Base-by-base conservation (phyloP, 106 monocot species). In the Phalaenopsis aphrodite region DNA sequence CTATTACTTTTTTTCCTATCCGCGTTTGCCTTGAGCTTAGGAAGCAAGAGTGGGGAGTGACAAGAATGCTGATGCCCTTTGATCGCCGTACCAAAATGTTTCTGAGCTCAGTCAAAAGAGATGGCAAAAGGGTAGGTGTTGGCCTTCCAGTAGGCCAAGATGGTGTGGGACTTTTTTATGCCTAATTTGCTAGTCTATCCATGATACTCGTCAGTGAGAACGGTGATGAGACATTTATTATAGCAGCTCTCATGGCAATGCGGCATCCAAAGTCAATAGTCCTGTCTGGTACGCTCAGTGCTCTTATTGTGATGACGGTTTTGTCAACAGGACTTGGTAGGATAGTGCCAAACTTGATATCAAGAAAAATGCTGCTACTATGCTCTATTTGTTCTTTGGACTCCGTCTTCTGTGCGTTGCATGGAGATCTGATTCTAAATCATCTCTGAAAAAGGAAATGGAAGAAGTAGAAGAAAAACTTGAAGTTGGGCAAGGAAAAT, bases 391-490 rank as follows among this genome's bases (percentile, higher is more conserved):
- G 64, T 98, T 98, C 78, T 98, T 98, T 89, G 97, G 97, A 72
- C 82, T 98, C 9, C 90, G 97, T 5, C 81, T 98, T 78, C 79
- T 98, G n/a, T 98, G 94, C 68, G 94, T 98, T 90, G 97, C 97
- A 55, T 98, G 94, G 94, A 92, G 84, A 56, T 90, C 97, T 81
- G 89, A 86, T 87, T 77, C 97, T 57, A 98, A 94, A 86, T 79
- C 88, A 67, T 92, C 92, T 56, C 97, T 94, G 77, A 98, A 98
- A 78, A 94, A 98, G 89, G 97, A 94, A 88, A 94, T 98, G 66
- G 95, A 95, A 90, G 97, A 98, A 84, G 97, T 90, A 90, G 98
- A 98, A 87, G 98, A 94, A 77, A 98, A 98, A 76, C 94, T 94
- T 76, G 94, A 98, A 65, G 24, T 81, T 23, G 94, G 92, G 6